These are phyloP conservation scores for Mortierella sp. DNA, from an alignment of 371 early-diverging fungal genomes.

Conservation along the genomic window DNA sequence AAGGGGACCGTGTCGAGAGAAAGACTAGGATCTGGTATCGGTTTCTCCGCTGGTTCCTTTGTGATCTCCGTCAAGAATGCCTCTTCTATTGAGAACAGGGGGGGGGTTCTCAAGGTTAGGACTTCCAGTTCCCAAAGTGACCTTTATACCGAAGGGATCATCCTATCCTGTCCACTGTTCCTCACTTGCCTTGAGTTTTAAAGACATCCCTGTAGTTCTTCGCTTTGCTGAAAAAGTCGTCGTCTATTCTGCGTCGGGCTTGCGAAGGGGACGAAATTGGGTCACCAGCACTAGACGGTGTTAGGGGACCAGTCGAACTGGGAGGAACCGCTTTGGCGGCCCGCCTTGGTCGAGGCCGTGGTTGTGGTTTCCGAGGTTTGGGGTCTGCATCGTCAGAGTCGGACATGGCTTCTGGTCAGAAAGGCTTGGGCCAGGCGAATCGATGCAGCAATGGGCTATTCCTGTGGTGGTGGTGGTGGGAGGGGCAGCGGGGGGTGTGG, in stretches of 20 bases:
- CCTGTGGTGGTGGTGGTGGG: too few relatives aligned
- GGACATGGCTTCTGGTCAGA: constrained; percentile 42
- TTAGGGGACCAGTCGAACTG: constrained; percentile 5
- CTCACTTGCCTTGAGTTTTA: constrained; percentile 19
- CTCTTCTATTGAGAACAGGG: too few relatives aligned
- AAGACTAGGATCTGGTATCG: constrained; percentile 6
- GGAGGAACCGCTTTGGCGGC: neutral
- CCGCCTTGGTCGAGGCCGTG: constrained; percentile 34
- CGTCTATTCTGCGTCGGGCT: constrained; percentile 14
- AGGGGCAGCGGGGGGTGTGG: too few relatives aligned
- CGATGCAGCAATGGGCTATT: too few relatives aligned
- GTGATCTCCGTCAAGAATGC: constrained; percentile 1
- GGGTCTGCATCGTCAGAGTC: constrained; percentile 35
- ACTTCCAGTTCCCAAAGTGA: too few relatives aligned
- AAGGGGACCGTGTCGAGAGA: constrained; percentile 8
- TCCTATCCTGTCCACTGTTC: neutral
- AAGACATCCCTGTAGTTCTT: constrained; percentile 20
- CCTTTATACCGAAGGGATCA: too few relatives aligned
- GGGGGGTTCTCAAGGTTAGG: too few relatives aligned
- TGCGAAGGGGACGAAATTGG: constrained; percentile 14
- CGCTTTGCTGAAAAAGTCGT: constrained; percentile 49
- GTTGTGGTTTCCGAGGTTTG: constrained; percentile 22
- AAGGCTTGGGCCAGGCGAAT: too few relatives aligned
- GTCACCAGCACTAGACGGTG: neutral
- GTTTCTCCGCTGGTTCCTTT: neutral